These are phyloP conservation scores for Metroxylon sagu DNA, from an alignment of 176 grass and related monocot genomes.

Conservation along the genomic window DNA sequence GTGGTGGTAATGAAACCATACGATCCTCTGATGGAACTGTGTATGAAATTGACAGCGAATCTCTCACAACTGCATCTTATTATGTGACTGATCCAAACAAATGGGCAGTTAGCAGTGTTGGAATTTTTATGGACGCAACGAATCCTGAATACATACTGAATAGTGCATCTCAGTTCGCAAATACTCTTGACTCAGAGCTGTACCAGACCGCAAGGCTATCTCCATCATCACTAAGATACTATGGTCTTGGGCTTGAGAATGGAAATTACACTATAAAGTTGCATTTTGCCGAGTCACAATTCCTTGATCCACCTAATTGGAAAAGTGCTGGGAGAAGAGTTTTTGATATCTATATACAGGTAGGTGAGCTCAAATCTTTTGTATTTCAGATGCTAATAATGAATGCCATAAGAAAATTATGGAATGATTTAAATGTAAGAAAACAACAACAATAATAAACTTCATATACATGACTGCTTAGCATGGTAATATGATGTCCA, in stretches of 20 bases:
- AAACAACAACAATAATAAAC: too few relatives aligned
- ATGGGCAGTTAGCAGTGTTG: slow-evolving; percentile 38
- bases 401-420: too few relatives aligned
- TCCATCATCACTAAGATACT: slow-evolving; percentile 31
- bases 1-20: neutral
- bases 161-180: slow-evolving; percentile 15
- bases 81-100: slow-evolving; percentile 17
- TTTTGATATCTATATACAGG: slow-evolving; percentile 50
- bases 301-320: slow-evolving; percentile 20
- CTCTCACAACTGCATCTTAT: neutral
- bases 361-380: neutral
- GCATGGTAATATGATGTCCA: too few relatives aligned
- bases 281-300: slow-evolving; percentile 27
- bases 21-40: neutral
- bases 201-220: slow-evolving; percentile 30
- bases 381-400: too few relatives aligned
- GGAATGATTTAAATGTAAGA: too few relatives aligned
- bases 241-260: slow-evolving; percentile 37
- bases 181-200: slow-evolving; percentile 22
- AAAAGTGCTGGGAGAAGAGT: slow-evolving; percentile 34
- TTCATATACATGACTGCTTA: too few relatives aligned
- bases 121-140: slow-evolving; percentile 15
- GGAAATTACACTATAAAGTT: slow-evolving; percentile 38
- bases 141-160: slow-evolving; percentile 10
- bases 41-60: neutral